Evolutionary conservation across 768 basidiomycete species (phyloP), one percentile per base, ranked within the genome.

Genomic region (Boletellus emodensis): DNA sequence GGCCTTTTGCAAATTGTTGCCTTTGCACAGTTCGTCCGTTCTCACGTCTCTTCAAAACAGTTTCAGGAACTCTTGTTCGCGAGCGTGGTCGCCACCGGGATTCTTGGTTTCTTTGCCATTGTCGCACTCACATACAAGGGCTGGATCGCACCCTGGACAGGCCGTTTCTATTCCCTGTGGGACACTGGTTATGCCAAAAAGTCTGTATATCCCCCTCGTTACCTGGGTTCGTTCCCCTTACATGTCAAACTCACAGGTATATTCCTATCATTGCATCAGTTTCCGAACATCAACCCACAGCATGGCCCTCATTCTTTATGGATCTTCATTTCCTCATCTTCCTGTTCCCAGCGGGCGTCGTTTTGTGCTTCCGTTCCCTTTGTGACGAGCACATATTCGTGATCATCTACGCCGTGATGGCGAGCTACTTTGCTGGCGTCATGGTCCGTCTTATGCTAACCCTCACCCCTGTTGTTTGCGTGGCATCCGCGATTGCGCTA

Each of bases 231-330:
- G 8, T 24, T 20, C 30, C 26, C 18, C 43, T 56, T 49, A 52
- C 36, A 41, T 32, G 14, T 44, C 34, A n/a, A 49, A 22, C 12
- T 0, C 44, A 42, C 61, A 91, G 90, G 62, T 87, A 93, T 64
- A 92, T 96, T 60, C 94, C 94, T 24, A 97, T 97, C 72, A 98
- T 99, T 60, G 96, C 96, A 10, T 97, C 94, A 15, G 96, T 99
- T 34, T 96, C 94, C 17, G 96, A 98, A 72, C 96, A 99, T 73
- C 96, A 99, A 67, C 96, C 96, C 15, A 98, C 96, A 6, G 96
- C 96, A 34, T 99, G 96, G 96, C 95, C 96, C 10, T 88, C 96
- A 2, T 98, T 98, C 80, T 98, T 95, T 77, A 98, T 97, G 87
- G 96, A 99, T 67, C 85, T 99, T 48, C 90, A 96, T 61, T 87